Evolutionary conservation across 257 asterid genomes (phyloP), one percentile per base, ranked within the genome.

Genomic region (Schizonepeta tenuifolia): DNA sequence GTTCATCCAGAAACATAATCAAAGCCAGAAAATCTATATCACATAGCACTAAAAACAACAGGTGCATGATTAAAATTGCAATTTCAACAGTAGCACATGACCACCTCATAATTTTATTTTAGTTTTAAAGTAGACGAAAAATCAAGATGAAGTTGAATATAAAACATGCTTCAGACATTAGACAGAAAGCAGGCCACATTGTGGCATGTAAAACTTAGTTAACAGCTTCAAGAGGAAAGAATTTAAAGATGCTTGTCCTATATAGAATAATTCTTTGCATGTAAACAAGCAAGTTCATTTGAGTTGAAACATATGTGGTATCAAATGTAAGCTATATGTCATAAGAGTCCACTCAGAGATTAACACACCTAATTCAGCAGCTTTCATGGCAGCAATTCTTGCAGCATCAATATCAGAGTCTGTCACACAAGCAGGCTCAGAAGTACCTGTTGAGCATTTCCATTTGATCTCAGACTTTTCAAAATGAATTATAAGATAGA

Each of bases 341-440:
- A 17, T 49, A 51, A 36, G 35, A 55, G 31, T 38, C 24, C 70
- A 74, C 12, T 60, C 38, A 76, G 10, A 18, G 40, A 70, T 62
- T 36, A 18, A 60, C 81, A 8, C 56, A 87, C 99, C 98, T 81
- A 87, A 78, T 80, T 95, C 98, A 77, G 99, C 99, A 64, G 98
- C 99, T 83, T 84, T 94, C 90, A 91, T 83, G 38, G 98, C 98
- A 83, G 97, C 97, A 76, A 88, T 64, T 82, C 86, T 94, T 40
- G 97, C 99, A 70, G 96, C 96, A 81, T 88, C 95, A 56, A 94
- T 85, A 81, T 91, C 98, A 70, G 98, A 86, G 74, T 88, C 96
- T 35, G 85, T 87, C 84, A 87, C 86, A 44, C 21, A 72, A 43
- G 78, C 82, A 80, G 84, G 82, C 83, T 89, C 91, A 31, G 90